Evolutionary conservation across 1,139 yeast species (phyloP), one percentile per base, ranked within the genome.

Genomic region (Meyerozyma sp.): DNA sequence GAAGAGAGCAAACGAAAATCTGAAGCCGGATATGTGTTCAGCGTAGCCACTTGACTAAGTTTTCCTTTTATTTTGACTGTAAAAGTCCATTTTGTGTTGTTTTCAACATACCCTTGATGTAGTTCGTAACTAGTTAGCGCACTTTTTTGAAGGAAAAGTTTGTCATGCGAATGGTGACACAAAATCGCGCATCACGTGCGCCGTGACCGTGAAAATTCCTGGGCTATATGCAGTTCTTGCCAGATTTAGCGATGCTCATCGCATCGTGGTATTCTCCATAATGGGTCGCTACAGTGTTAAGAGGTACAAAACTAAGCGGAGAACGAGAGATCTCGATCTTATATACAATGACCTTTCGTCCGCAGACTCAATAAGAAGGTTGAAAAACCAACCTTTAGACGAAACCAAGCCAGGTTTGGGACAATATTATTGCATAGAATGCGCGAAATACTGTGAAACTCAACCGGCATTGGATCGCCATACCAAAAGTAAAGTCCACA

Each of bases 331-430:
- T 57, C 70, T 88, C 51, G 98, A 93, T 61, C 80, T 84, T 57
- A 84, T 93, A 52, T 80, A 84, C 58, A 74, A 80, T 39, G 98
- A 93, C 58, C 65, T 93, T 48, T 70, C 84, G 7, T 67, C 81
- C 13, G 74, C 78, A 43, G 84, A 84, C 43, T 69, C 84, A 21
- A 83, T 89, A 44, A 62, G 73, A 42, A 69, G 73, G 42, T 71
- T 91, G 47, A 78, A 85, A 60, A 80, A 87, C 60, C 98, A 91
- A 65, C 86, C 89, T 10, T 65, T 87, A 45, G 97, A 93, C 63
- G 98, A 91, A 66, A 81, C 81, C 41, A 84, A 84, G 60, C 93
- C 97, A 1, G 98, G 98, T 4, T 68, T 93, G 53, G 98, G 97
- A 14, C 98, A 93, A 66, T 85, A 81, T 65, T 93, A 89, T 64